Evolutionary conservation across 495 filamentous ascomycete genomes (phyloP).

Genomic region (Neurospora sp.): DNA sequence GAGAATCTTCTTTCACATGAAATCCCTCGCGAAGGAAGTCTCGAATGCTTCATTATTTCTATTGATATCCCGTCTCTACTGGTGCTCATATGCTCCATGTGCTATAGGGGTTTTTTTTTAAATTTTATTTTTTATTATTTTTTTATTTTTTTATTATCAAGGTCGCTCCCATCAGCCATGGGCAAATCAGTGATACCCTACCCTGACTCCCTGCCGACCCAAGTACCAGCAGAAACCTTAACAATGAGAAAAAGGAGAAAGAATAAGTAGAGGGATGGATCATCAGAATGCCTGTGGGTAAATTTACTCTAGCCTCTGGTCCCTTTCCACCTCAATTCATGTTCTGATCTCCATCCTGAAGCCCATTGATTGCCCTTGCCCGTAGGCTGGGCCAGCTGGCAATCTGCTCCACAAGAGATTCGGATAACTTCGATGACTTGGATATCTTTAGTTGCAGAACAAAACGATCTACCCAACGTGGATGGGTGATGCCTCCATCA

Average conservation of each 20-base stretch:
- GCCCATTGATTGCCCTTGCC: background rate
- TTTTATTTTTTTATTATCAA: too few relatives aligned
- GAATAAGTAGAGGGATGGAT: background rate
- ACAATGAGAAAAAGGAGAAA: background rate
- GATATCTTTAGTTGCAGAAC: background rate
- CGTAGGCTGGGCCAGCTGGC: background rate
- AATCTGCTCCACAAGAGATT: background rate
- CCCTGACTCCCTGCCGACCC: background rate
- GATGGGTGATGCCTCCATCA: background rate
- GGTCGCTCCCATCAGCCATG: background rate
- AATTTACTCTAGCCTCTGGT: background rate
- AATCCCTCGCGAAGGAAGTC: background rate
- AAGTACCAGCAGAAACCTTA: background rate
- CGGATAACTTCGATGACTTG: background rate
- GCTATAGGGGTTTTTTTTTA: background rate
- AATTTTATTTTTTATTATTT: too few relatives aligned
- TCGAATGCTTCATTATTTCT: background rate
- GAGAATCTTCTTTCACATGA: background rate
- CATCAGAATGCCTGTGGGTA: background rate
- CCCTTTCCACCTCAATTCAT: background rate
- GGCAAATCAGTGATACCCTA: background rate
- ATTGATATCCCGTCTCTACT: background rate
- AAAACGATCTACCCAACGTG: background rate
- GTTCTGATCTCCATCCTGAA: background rate
- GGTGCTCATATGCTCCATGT: background rate